Evolutionary conservation across 2,329 filamentous ascomycete species (phyloP).

Genomic region (Pseudocercospora crystallina): DNA sequence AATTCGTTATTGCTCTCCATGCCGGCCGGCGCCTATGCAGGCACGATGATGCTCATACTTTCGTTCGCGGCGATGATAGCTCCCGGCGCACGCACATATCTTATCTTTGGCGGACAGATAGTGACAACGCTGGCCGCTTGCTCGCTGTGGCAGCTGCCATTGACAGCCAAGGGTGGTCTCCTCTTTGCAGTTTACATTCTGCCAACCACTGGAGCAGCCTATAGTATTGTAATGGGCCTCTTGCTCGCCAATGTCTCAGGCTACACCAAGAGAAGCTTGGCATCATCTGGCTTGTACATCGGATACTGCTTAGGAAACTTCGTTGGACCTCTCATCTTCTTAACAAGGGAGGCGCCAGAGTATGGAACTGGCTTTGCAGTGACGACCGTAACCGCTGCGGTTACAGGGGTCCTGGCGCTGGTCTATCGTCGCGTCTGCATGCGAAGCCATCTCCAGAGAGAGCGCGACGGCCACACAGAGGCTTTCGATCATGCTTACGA

Average conservation of each 20-base stretch:
- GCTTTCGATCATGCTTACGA: conserved; percentile 54
- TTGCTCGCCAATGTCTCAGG: conserved; percentile 28
- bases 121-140: conserved; percentile 10
- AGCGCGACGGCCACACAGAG: conserved; percentile 44
- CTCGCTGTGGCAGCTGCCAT: conserved; percentile 12
- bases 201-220: conserved; percentile 8
- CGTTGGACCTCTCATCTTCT: conserved; percentile 45
- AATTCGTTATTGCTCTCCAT: conserved; percentile 10
- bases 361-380: conserved; percentile 43
- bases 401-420: conserved; percentile 39
- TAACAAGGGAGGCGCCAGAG: conserved; percentile 41
- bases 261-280: conserved; percentile 41
- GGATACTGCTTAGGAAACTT: conserved; percentile 53
- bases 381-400: conserved; percentile 37
- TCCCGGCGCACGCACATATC: conserved; percentile 13
- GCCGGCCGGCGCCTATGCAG: conserved; percentile 15
- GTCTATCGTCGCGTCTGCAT: conserved; percentile 48
- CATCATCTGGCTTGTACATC: conserved; percentile 51
- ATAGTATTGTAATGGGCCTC: conserved; percentile 15
- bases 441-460: conserved; percentile 45
- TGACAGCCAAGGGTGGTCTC: conserved; percentile 6
- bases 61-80: conserved; percentile 10
- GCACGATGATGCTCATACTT: conserved; percentile 13
- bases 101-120: conserved; percentile 12
- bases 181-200: conserved; percentile 15